These are phyloP conservation scores for Diplodia intermedia DNA, from an alignment of 2,329 filamentous ascomycete species.

Conservation along the genomic window DNA sequence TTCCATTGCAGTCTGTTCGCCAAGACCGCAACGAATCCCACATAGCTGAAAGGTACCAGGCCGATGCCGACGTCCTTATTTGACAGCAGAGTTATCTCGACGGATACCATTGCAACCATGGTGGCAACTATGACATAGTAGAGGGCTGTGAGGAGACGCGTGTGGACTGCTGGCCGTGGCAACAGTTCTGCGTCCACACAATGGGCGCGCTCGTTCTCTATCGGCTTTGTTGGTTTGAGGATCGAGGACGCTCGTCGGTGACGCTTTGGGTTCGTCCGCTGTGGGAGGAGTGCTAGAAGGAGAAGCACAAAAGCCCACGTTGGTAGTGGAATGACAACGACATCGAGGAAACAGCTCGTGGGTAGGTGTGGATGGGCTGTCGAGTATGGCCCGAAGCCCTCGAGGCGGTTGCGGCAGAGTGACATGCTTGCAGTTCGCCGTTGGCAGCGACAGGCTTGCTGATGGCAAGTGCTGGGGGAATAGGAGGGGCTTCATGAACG, in stretches of 20 bases:
- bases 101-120: conserved; percentile 43
- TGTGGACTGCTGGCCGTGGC: conserved; percentile 14
- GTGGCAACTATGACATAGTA: conserved; percentile 44
- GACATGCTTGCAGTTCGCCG: conserved; percentile 12
- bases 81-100: conserved; percentile 45
- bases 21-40: conserved; percentile 42
- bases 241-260: conserved; percentile 12
- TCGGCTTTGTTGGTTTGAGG: conserved; percentile 21
- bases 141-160: conserved; percentile 32
- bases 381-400: conserved; percentile 46
- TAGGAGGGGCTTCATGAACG: not conserved
- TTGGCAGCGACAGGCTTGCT: not conserved
- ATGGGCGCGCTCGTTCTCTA: conserved; percentile 22
- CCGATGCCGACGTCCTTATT: conserved; percentile 44
- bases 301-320: conserved; percentile 43
- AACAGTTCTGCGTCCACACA: not conserved
- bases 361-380: conserved; percentile 43
- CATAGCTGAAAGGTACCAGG: conserved; percentile 46
- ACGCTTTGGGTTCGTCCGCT: conserved; percentile 9
- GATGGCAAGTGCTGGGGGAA: not conserved
- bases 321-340: conserved; percentile 46
- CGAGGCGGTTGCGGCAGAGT: conserved; percentile 43
- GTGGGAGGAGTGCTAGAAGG: conserved; percentile 39
- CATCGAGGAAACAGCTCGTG: conserved; percentile 49
- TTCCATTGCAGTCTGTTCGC: conserved; percentile 36